These are phyloP conservation scores for Scheffersomyces insectosa DNA, from an alignment of 1,139 yeast species.

Conservation along the genomic window DNA sequence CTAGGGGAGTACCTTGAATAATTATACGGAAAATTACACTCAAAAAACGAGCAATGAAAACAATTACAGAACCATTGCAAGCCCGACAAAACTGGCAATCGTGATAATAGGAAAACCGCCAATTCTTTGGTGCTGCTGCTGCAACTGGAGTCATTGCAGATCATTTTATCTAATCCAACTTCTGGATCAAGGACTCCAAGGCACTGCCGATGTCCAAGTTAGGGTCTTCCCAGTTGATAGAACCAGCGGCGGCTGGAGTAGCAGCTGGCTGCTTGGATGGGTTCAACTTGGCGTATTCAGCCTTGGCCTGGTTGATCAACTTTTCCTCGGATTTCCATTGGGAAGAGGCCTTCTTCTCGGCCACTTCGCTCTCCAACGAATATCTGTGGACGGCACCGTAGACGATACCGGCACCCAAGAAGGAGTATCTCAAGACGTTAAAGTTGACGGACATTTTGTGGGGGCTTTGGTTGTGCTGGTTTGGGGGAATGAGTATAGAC, in stretches of 20 bases:
- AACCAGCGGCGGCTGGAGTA: constrained; percentile 32
- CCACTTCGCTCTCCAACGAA: constrained; percentile 61
- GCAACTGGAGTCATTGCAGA: too few relatives aligned
- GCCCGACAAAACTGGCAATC: too few relatives aligned
- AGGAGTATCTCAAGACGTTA: constrained; percentile 88
- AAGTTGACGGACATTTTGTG: constrained; percentile 40
- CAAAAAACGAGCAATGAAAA: too few relatives aligned
- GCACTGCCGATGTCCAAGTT: constrained; percentile 75
- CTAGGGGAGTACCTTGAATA: too few relatives aligned
- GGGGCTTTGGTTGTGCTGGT: not conserved
- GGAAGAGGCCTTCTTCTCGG: constrained; percentile 55
- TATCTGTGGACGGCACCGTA: constrained; percentile 90
- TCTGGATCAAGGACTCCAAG: constrained; percentile 44
- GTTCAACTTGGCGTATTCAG: constrained; percentile 76
- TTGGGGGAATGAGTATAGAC: not conserved
- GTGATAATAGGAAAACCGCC: too few relatives aligned
- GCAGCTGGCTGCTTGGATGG: constrained; percentile 37
- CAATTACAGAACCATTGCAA: too few relatives aligned
- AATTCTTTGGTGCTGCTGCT: too few relatives aligned
- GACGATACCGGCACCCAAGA: constrained; percentile 83
- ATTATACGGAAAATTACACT: too few relatives aligned
- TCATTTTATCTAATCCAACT: constrained; percentile 32
- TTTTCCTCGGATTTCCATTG: constrained; percentile 69
- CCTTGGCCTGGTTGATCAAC: constrained; percentile 84
- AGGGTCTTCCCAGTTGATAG: constrained; percentile 84